Conservation (phyloP, 2,329 filamentous ascomycete genomes). For the Orbilia ellipsospora region DNA sequence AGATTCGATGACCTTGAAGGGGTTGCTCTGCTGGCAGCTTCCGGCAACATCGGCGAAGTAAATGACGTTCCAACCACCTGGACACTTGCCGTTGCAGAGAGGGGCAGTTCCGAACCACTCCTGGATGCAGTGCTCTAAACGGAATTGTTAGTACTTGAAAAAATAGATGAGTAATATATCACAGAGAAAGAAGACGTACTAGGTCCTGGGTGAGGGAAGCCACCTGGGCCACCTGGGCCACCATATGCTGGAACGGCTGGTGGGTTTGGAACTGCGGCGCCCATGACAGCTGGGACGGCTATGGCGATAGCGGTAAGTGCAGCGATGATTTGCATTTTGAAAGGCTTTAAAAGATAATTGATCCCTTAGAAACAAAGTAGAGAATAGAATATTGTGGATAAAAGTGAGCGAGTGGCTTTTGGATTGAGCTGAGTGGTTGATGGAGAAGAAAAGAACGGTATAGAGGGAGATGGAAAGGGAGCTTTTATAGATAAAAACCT, state of each 20-base stretch:
- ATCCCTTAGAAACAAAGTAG: slow-evolving; percentile 12
- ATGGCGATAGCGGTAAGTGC: slow-evolving; percentile 44
- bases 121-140: slow-evolving; percentile 49
- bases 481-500: slow-evolving; percentile 49
- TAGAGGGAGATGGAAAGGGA: slow-evolving; percentile 17
- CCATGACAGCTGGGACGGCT: slow-evolving; percentile 51
- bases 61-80: slow-evolving; percentile 46
- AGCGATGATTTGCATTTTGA: slow-evolving; percentile 54
- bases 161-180: background rate
- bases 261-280: slow-evolving; percentile 43
- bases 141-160: slow-evolving; percentile 8
- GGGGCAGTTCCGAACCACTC: slow-evolving; percentile 55
- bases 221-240: slow-evolving; percentile 3
- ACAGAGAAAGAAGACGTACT: slow-evolving; percentile 20
- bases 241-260: slow-evolving; percentile 28
- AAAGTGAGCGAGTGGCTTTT: slow-evolving; percentile 32
- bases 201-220: slow-evolving; percentile 16
- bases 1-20: slow-evolving; percentile 52
- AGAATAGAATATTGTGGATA: background rate
- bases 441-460: slow-evolving; percentile 7
- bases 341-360: slow-evolving; percentile 13
- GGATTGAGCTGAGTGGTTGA: slow-evolving; percentile 6
- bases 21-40: slow-evolving; percentile 48
- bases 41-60: slow-evolving; percentile 45
- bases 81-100: slow-evolving; percentile 51